phyloP scores from a whole-genome alignment of 768 basidiomycete species.

The Tylopilus sp. region DNA sequence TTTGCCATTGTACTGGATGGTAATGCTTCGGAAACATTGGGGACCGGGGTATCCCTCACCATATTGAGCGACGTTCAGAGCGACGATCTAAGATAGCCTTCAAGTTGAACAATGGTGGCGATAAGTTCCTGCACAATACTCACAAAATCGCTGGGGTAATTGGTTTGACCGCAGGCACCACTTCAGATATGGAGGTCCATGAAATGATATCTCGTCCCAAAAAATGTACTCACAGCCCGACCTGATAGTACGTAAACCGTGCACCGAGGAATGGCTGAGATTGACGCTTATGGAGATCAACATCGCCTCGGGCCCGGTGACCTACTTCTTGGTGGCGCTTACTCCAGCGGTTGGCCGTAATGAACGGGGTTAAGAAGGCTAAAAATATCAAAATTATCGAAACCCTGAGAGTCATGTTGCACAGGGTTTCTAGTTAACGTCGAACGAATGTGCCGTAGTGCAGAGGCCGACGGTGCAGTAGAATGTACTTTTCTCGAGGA shows the following conservation, averaged over 20 bases:
- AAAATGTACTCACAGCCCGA: conserved; percentile 43
- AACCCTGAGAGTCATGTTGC: conserved; percentile 22
- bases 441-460: conserved; percentile 20
- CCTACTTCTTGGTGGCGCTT: conserved; percentile 49
- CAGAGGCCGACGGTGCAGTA: conserved; percentile 4
- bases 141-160: conserved; percentile 42
- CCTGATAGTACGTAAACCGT: conserved; percentile 55
- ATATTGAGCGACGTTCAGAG: conserved; percentile 51
- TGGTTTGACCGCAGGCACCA: conserved; percentile 53
- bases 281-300: conserved; percentile 39
- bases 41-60: conserved; percentile 62
- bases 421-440: not conserved
- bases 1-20: conserved; percentile 60
- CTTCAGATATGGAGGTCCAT: conserved; percentile 29
- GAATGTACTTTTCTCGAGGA: not conserved
- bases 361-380: conserved; percentile 35
- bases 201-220: too few relatives aligned
- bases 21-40: conserved; percentile 58
- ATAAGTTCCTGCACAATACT: conserved; percentile 17
- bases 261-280: conserved; percentile 29
- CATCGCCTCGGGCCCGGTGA: conserved; percentile 41
- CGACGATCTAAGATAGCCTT: conserved; percentile 45
- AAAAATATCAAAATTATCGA: conserved; percentile 32
- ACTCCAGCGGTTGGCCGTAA: conserved; percentile 32
- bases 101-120: conserved; percentile 2